Percentiles rank a stretch among this genome's conserved stretches.
These are phyloP conservation scores for Knufia fluminis DNA, from an alignment of 2,329 filamentous ascomycete genomes.

Conservation along the genomic window DNA sequence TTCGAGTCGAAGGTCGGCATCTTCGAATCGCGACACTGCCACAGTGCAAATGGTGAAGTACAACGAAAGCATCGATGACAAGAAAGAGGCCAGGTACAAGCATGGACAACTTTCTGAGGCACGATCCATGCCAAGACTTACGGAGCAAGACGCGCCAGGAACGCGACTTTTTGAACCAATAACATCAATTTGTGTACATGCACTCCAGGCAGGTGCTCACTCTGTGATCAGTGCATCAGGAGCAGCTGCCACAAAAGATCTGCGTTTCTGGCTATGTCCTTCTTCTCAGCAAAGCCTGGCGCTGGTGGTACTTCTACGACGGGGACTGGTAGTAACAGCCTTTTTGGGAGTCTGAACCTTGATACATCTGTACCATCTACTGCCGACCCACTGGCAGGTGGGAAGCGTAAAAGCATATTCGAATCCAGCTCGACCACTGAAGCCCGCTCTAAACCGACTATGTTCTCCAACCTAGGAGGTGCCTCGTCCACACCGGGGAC, in stretches of 20 bases:
- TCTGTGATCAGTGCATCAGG: not conserved
- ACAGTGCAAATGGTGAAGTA: not conserved
- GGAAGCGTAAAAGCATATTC: slow-evolving; percentile 24
- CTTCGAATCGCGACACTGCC: not conserved
- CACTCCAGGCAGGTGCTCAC: not conserved
- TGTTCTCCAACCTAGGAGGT: slow-evolving; percentile 12
- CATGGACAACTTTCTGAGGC: too few species aligned
- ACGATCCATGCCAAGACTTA: not conserved
- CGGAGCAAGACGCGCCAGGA: not conserved
- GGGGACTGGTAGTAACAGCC: slow-evolving; percentile 4
- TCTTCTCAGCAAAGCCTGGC: slow-evolving; percentile 15
- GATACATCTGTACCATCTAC: slow-evolving; percentile 12
- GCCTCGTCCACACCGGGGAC: slow-evolving; percentile 11
- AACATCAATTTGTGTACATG: not conserved
- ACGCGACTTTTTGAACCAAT: not conserved
- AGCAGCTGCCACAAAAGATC: not conserved
- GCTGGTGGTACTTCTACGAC: slow-evolving; percentile 11
- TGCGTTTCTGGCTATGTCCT: slow-evolving; percentile 13
- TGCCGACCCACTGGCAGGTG: slow-evolving; percentile 16
- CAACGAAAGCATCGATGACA: not conserved
- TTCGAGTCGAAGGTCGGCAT: slow-evolving; percentile 61
- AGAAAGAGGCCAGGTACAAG: too few species aligned
- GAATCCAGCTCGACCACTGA: slow-evolving; percentile 15
- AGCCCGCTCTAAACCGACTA: slow-evolving; percentile 11
- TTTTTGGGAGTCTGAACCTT: slow-evolving; percentile 19